These are phyloP conservation scores for Dalbergia cultrata DNA, from an alignment of 306 rosid species.

Conservation along the genomic window DNA sequence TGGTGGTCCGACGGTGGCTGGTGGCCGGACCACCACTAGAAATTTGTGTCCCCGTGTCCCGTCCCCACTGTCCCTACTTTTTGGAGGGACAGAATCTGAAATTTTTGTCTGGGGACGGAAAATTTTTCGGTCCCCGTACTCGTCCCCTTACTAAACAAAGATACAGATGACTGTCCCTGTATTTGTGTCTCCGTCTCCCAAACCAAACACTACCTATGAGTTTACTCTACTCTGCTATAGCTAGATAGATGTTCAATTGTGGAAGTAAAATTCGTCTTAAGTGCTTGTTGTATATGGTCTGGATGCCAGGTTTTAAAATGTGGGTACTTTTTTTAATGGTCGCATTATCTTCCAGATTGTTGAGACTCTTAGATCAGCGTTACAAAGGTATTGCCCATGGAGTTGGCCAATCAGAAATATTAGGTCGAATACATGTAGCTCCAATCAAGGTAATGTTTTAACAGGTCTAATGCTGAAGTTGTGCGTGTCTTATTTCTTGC, in stretches of 20 bases:
- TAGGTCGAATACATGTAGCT: slow-evolving; percentile 97
- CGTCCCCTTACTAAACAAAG: too few relatives aligned
- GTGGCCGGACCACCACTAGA: too few relatives aligned
- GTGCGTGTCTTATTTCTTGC: slow-evolving; percentile 9
- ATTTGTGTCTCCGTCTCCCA: too few relatives aligned
- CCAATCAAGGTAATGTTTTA: slow-evolving; percentile 83
- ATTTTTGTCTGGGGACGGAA: too few relatives aligned
- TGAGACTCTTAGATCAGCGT: slow-evolving; percentile 95
- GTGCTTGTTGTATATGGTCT: slow-evolving; percentile 26
- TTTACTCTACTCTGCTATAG: slow-evolving; percentile 5
- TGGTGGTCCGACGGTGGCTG: too few relatives aligned
- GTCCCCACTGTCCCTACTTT: too few relatives aligned
- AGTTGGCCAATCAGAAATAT: slow-evolving; percentile 96
- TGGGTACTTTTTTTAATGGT: slow-evolving; percentile 32
- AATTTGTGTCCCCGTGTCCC: too few relatives aligned
- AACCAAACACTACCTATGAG: too few relatives aligned
- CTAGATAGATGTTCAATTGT: neutral
- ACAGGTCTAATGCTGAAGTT: slow-evolving; percentile 7
- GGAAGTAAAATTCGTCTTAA: slow-evolving; percentile 31
- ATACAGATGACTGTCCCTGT: too few relatives aligned
- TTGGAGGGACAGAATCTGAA: too few relatives aligned
- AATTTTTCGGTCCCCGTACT: too few relatives aligned
- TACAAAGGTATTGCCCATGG: slow-evolving; percentile 97
- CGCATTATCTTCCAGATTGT: slow-evolving; percentile 67
- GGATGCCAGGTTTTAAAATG: slow-evolving; percentile 37